Conservation (phyloP, 768 basidiomycete species). For the Leucosporidium yakuticum region DNA sequence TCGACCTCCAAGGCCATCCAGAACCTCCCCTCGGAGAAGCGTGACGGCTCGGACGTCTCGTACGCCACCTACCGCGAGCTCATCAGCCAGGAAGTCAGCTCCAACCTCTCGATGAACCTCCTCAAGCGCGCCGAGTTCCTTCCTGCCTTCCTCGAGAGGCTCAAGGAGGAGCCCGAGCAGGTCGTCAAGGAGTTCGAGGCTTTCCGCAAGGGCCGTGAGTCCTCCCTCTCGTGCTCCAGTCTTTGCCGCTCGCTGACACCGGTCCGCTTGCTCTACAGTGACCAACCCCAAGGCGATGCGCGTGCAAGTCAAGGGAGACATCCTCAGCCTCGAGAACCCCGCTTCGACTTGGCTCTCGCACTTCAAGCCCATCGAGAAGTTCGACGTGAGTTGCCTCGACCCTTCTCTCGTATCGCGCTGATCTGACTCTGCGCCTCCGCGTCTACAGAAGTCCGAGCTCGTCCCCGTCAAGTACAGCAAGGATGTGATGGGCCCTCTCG, state of each 20-base stretch:
- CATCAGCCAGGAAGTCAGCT: constrained; percentile 50
- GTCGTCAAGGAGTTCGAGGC: constrained; percentile 70
- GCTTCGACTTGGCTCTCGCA: constrained; percentile 66
- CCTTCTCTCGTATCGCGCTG: neutral
- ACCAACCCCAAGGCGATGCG: constrained; percentile 74
- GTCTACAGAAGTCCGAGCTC: constrained; percentile 47
- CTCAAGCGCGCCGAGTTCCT: constrained; percentile 72
- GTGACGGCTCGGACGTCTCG: constrained; percentile 75
- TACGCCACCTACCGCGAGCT: constrained; percentile 63
- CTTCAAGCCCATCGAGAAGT: constrained; percentile 62
- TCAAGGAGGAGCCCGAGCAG: constrained; percentile 65
- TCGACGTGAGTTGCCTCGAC: constrained; percentile 34
- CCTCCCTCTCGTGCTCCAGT: neutral
- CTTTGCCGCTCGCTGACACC: neutral
- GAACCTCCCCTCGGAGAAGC: constrained; percentile 81
- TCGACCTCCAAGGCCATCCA: constrained; percentile 82
- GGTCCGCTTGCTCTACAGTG: constrained; percentile 49
- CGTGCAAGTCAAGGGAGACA: constrained; percentile 83
- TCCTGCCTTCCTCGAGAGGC: constrained; percentile 62
- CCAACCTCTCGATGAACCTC: constrained; percentile 48
- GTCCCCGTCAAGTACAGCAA: constrained; percentile 60
- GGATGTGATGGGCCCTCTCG: constrained; percentile 68
- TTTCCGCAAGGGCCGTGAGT: constrained; percentile 63
- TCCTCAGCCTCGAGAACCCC: constrained; percentile 64
- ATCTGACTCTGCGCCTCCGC: neutral